Evolutionary conservation across 164 flowering plant species (phyloP).

Genomic region (Paratinospora sagittata): DNA sequence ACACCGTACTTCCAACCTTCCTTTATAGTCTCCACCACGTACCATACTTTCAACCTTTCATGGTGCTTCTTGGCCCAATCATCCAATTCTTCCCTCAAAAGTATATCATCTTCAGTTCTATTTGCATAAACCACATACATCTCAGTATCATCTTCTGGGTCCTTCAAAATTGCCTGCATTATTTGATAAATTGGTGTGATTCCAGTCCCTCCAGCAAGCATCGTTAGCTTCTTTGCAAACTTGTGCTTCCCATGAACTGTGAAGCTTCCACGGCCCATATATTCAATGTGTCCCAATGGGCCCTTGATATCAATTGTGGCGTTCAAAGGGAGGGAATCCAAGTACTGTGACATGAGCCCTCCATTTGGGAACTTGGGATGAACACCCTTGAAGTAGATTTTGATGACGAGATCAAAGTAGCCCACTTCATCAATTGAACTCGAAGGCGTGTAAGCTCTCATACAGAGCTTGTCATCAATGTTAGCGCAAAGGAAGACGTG

Average conservation of each 20-base stretch:
- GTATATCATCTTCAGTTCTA: constrained; percentile 81
- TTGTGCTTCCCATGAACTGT: constrained; percentile 56
- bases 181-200: constrained; percentile 94
- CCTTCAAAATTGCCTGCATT: constrained; percentile 70
- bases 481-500: constrained; percentile 77
- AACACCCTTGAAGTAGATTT: constrained; percentile 63
- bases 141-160: constrained; percentile 81
- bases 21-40: constrained; percentile 44
- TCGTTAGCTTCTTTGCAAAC: constrained; percentile 64
- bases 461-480: constrained; percentile 62
- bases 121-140: constrained; percentile 86
- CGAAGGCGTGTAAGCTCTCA: constrained; percentile 91
- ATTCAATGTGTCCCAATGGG: constrained; percentile 88
- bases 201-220: constrained; percentile 95
- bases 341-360: constrained; percentile 75
- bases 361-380: constrained; percentile 83
- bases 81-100: constrained; percentile 74
- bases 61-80: constrained; percentile 45
- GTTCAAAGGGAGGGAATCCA: constrained; percentile 60
- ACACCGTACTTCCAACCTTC: constrained; percentile 79
- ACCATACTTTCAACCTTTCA: constrained; percentile 75
- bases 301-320: constrained; percentile 67
- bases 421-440: constrained; percentile 61
- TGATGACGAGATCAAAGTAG: constrained; percentile 67
- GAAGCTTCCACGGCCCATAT: constrained; percentile 66